Evolutionary conservation across 2,329 filamentous ascomycete genomes (phyloP).

Genomic region (Remersonia thermophila): DNA sequence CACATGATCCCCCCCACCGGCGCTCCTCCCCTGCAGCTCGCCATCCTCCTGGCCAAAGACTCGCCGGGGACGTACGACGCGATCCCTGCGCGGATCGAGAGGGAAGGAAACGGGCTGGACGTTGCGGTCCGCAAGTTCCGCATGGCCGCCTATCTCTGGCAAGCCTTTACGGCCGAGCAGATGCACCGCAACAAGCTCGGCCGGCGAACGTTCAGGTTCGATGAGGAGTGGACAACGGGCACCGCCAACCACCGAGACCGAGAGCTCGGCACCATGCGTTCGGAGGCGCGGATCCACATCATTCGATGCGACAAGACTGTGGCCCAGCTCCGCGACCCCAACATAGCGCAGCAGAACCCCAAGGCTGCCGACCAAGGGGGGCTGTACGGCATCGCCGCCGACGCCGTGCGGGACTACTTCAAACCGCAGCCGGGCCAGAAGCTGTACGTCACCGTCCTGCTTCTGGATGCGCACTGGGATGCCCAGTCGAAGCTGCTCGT

Average conservation of each 20-base stretch:
- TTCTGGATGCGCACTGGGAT: conserved; percentile 87
- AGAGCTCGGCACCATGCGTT: conserved; percentile 62
- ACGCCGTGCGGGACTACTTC: conserved; percentile 71
- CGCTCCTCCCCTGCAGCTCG: conserved; percentile 76
- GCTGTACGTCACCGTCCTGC: conserved; percentile 74
- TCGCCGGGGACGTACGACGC: conserved; percentile 79
- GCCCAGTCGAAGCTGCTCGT: conserved; percentile 53
- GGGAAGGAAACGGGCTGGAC: conserved; percentile 71
- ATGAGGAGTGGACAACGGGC: conserved; percentile 88
- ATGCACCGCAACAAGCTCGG: conserved; percentile 86
- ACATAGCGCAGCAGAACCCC: conserved; percentile 65
- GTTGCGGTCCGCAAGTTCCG: conserved; percentile 79
- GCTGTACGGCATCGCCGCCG: conserved; percentile 63
- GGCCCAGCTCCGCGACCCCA: conserved; percentile 65
- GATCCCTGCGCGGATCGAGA: conserved; percentile 58
- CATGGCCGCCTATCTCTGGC: conserved; percentile 94
- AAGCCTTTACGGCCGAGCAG: conserved; percentile 91
- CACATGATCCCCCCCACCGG: conserved; percentile 75
- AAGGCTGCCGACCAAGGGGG: conserved; percentile 58
- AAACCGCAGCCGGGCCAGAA: conserved; percentile 63
- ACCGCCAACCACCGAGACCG: conserved; percentile 66
- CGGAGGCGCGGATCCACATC: conserved; percentile 81
- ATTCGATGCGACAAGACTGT: conserved; percentile 75
- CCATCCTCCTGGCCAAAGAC: conserved; percentile 77
- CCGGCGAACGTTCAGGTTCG: conserved; percentile 74